Evolutionary conservation across 768 basidiomycete genomes (phyloP).

Genomic region (Lentinula edodes): DNA sequence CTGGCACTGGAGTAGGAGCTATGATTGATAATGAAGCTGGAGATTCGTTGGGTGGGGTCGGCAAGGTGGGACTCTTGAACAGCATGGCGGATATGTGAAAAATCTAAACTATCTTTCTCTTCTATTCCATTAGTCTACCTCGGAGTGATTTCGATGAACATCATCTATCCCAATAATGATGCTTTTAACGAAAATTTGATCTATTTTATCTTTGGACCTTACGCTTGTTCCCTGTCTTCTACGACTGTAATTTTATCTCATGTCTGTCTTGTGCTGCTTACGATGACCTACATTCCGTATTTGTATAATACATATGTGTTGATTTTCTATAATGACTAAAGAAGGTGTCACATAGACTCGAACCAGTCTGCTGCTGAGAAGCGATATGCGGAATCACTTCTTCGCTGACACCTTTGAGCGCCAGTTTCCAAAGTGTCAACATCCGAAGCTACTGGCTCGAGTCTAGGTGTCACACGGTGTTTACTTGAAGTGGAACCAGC

Average conservation of each 20-base stretch:
- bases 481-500: neutral
- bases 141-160: neutral
- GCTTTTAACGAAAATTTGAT: neutral
- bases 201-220: neutral
- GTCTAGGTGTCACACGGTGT: no score
- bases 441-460: no score
- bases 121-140: neutral
- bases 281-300: neutral
- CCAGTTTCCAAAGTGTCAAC: no score
- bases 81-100: slow-evolving; percentile 41
- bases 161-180: neutral
- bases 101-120: neutral
- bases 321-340: no score
- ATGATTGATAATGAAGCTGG: slow-evolving; percentile 32
- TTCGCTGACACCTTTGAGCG: no score
- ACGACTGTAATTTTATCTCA: neutral
- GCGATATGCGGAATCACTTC: no score
- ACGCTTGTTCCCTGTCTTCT: neutral
- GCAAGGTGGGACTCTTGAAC: slow-evolving; percentile 48
- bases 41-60: slow-evolving; percentile 32
- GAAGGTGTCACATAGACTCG: no score
- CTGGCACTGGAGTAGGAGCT: slow-evolving; percentile 13
- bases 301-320: neutral
- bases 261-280: neutral
- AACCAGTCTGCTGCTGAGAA: no score